Evolutionary conservation across 305 asterid genomes (phyloP).

Genomic region (Stenogyne calaminthoides): DNA sequence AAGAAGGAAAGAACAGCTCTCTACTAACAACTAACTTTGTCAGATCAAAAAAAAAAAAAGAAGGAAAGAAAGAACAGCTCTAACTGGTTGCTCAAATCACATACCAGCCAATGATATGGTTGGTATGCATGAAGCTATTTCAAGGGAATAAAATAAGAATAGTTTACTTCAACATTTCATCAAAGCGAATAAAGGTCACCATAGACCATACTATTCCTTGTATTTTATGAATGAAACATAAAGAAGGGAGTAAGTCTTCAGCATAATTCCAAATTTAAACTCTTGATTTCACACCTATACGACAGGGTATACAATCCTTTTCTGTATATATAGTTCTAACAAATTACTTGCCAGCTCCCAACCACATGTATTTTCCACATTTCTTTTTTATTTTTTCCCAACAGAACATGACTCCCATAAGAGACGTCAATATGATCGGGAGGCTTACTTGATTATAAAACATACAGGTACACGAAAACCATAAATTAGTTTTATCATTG

Average conservation of each 20-base stretch:
- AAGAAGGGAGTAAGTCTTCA: neutral
- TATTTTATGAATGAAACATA: slow-evolving; percentile 2
- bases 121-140: neutral
- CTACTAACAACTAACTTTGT: no score
- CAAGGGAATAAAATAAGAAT: neutral
- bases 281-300: neutral
- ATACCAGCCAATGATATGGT: neutral
- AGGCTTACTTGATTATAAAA: slow-evolving; percentile 10
- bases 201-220: neutral
- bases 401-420: neutral
- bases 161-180: neutral
- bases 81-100: neutral
- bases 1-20: slow-evolving; percentile 9
- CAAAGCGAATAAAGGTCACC: neutral
- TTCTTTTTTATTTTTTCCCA: neutral
- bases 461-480: neutral
- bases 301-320: neutral
- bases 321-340: slow-evolving; percentile 2
- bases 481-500: neutral
- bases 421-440: slow-evolving; percentile 7
- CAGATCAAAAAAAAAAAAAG: no score
- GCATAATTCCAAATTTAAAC: neutral
- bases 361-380: slow-evolving; percentile 16
- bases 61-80: no score
- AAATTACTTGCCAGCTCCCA: slow-evolving; percentile 4